Percentiles rank a stretch among this genome's conserved stretches.
These are phyloP conservation scores for Boletellus ananas DNA, from an alignment of 768 basidiomycete genomes.

Conservation along the genomic window DNA sequence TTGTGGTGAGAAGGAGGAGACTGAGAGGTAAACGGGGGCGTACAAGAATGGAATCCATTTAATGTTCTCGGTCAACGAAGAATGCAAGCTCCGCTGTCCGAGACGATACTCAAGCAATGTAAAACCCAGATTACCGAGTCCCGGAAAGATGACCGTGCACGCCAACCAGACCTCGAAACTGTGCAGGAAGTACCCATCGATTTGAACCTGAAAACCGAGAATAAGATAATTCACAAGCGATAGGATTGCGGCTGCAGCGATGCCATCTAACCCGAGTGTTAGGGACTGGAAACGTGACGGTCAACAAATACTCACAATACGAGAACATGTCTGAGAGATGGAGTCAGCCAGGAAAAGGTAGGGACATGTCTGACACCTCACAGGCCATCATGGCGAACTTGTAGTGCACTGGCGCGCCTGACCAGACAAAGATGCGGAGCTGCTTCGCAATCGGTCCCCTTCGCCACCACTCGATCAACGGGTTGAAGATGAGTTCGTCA, in stretches of 20 bases:
- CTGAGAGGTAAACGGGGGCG: conserved; percentile 1
- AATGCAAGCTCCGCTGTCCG: conserved; percentile 36
- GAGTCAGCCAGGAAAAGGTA: background rate
- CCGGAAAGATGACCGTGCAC: conserved; percentile 71
- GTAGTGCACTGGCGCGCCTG: conserved; percentile 72
- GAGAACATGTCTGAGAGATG: conserved; percentile 43
- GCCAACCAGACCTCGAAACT: conserved; percentile 81
- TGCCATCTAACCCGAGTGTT: conserved; percentile 36
- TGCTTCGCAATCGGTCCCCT: conserved; percentile 82
- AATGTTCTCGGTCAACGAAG: conserved; percentile 26
- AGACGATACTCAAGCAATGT: conserved; percentile 74
- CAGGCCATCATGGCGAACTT: conserved; percentile 64
- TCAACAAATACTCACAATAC: conserved; percentile 37
- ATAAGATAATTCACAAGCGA: conserved; percentile 71
- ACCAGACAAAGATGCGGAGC: conserved; percentile 75
- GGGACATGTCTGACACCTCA: conserved; percentile 17
- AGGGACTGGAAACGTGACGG: background rate
- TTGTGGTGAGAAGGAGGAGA: background rate
- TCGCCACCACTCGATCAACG: conserved; percentile 71
- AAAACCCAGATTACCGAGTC: conserved; percentile 68
- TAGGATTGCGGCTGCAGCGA: conserved; percentile 66
- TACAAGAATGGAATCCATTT: conserved; percentile 39
- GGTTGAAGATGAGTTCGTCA: conserved; percentile 77
- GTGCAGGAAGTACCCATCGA: conserved; percentile 74
- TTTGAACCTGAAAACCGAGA: conserved; percentile 64